Evolutionary conservation across 441 rosid genomes (phyloP).

Genomic region (Theobroma grandiflorum): DNA sequence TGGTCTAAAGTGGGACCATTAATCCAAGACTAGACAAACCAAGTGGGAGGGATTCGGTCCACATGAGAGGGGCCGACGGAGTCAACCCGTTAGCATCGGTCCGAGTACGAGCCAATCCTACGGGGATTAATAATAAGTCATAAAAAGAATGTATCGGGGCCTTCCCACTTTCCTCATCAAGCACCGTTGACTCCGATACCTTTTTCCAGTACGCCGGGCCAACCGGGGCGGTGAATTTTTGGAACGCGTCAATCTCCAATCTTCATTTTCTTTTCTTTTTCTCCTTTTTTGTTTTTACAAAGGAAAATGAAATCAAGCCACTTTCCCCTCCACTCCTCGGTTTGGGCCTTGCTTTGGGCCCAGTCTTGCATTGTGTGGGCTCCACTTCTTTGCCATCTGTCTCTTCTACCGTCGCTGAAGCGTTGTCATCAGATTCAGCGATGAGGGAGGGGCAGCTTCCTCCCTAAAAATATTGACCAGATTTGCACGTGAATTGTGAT

Average conservation of each 20-base stretch:
- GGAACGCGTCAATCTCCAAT: slow-evolving; percentile 49
- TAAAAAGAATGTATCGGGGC: neutral
- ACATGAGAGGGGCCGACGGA: slow-evolving; percentile 23
- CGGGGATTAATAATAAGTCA: slow-evolving; percentile 24
- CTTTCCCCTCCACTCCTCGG: neutral
- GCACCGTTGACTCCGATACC: slow-evolving; percentile 43
- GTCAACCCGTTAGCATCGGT: slow-evolving; percentile 45
- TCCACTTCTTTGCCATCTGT: neutral
- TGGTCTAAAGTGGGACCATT: neutral
- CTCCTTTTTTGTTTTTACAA: neutral
- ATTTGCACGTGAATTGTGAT: slow-evolving; percentile 6
- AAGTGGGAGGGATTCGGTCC: neutral
- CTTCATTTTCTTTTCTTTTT: neutral
- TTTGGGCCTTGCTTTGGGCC: neutral
- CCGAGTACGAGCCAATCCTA: slow-evolving; percentile 21
- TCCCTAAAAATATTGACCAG: neutral
- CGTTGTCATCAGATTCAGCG: neutral
- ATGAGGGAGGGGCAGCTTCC: neutral
- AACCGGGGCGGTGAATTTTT: slow-evolving; percentile 37
- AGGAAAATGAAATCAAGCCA: neutral
- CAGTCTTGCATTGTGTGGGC: neutral
- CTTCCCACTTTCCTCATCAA: slow-evolving; percentile 6
- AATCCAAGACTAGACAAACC: neutral
- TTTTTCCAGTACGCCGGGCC: slow-evolving; percentile 44
- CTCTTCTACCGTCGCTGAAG: neutral